Percentiles rank a stretch among this genome's conserved stretches.
These are phyloP conservation scores for Cucumis cinereus DNA, from an alignment of 306 rosid species.

Conservation along the genomic window DNA sequence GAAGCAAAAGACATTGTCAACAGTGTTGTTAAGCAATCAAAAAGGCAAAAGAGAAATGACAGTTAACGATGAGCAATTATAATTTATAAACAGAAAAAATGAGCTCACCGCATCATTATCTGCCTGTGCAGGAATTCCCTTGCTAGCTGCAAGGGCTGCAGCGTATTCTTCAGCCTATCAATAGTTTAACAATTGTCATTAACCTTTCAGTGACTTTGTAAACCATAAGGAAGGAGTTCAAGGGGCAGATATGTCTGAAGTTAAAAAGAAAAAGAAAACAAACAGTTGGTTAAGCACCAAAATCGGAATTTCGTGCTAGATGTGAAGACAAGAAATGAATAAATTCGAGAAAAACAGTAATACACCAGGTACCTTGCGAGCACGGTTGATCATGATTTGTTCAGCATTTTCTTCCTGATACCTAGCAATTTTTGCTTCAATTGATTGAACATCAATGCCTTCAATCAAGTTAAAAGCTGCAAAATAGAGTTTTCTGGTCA, in stretches of 20 bases:
- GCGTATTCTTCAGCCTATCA: slow-evolving; percentile 88
- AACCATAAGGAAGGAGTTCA: background rate
- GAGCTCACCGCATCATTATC: slow-evolving; percentile 56
- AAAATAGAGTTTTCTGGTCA: slow-evolving; percentile 4
- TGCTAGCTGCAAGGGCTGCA: slow-evolving; percentile 73
- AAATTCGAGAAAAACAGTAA: background rate
- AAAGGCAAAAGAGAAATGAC: background rate
- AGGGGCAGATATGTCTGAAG: background rate
- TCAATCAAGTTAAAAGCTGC: slow-evolving; percentile 63
- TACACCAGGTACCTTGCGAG: slow-evolving; percentile 52
- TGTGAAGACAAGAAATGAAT: background rate
- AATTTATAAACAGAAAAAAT: background rate
- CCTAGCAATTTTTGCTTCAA: slow-evolving; percentile 55
- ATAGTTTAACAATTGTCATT: slow-evolving; percentile 13
- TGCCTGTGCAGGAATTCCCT: slow-evolving; percentile 48
- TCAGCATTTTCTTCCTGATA: slow-evolving; percentile 89
- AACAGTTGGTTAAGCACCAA: background rate
- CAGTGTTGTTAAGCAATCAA: background rate
- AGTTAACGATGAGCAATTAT: background rate
- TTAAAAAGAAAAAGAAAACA: background rate
- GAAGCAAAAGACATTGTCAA: background rate
- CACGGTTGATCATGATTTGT: slow-evolving; percentile 74
- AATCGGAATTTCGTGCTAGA: background rate
- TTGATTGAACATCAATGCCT: slow-evolving; percentile 59
- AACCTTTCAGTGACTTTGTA: slow-evolving; percentile 1